Evolutionary conservation across 495 filamentous ascomycete species (phyloP).

Genomic region (Cenococcum geophilum): DNA sequence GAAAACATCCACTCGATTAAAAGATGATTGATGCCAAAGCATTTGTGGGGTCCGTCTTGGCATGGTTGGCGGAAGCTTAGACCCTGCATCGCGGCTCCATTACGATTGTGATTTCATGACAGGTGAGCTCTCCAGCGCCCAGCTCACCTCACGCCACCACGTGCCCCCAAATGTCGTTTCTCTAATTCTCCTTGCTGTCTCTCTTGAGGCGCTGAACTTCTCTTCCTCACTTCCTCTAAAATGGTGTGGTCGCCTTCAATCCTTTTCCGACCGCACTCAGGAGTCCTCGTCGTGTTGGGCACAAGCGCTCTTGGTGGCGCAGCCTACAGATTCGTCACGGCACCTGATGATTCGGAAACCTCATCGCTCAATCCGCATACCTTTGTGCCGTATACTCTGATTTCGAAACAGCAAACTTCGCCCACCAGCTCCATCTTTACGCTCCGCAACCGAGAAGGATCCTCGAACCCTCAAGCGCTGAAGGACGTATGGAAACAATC

Average conservation of each 20-base stretch:
- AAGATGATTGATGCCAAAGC: background rate
- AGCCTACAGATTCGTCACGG: slow-evolving; percentile 18
- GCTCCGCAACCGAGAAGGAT: slow-evolving; percentile 40
- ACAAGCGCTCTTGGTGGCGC: slow-evolving; percentile 26
- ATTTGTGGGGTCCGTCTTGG: background rate
- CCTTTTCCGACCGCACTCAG: slow-evolving; percentile 11
- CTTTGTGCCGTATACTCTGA: slow-evolving; percentile 46
- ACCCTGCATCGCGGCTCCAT: background rate
- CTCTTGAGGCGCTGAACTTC: background rate
- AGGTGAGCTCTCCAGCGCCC: no score
- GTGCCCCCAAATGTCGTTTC: no score
- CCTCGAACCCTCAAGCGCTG: slow-evolving; percentile 38
- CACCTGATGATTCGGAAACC: slow-evolving; percentile 9
- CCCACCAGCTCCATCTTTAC: slow-evolving; percentile 70
- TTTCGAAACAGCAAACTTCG: slow-evolving; percentile 61
- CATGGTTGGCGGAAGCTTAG: background rate
- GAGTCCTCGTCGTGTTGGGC: slow-evolving; percentile 25
- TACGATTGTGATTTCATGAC: background rate
- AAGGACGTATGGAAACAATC: slow-evolving; percentile 50
- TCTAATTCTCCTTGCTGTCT: no score
- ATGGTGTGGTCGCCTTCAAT: slow-evolving; percentile 21
- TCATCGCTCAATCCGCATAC: slow-evolving; percentile 28
- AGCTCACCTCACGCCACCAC: background rate
- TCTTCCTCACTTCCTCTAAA: background rate
- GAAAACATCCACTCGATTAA: background rate